Evolutionary conservation across 2,329 filamentous ascomycete genomes (phyloP), one percentile per base, ranked within the genome.

Genomic region (Clathrospora elynae): DNA sequence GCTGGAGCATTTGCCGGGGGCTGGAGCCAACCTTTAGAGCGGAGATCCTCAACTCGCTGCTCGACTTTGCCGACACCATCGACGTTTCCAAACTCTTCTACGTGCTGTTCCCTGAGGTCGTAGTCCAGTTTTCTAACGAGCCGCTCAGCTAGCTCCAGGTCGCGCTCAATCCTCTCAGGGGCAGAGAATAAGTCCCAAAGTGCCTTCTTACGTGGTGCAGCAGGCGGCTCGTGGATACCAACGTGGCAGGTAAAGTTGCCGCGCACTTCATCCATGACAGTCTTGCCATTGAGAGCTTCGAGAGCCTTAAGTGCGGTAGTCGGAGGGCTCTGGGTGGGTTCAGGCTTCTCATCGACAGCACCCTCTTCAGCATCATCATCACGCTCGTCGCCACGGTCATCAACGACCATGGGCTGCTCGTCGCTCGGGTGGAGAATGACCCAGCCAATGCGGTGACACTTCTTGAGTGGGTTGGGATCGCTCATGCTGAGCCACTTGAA

Each of bases 211-310:
- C 92, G 81, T 2, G 90, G 88, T 42, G 90, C 85, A 24, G 81
- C 80, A 2, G 92, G 90, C 3, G 93, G 91, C 49, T 90, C 90
- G 71, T 99, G 93, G 14, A 99, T 88, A 46, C 93, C 93, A 35
- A 97, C 93, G 64, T 99, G 93, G 66, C 93, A 96, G 19, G 92
- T 92, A 68, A 99, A 99, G 67, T 99, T 93, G 26, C 93, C 93
- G 36, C 92, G 87, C 33, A 87, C 85, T 55, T 95, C 87, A 64
- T 99, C 93, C 62, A 95, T 90, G 49, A 99, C 95, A 0, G 90
- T 96, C 76, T 99, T 97, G 57, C 91, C 90, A 62, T 99, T 97
- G 59, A 99, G 86, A n/a, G 90, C 89, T 49, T 93, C 90, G 0
- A 96, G 79, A 1, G 92, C 92, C 63, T 88, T 92, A 31, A 96